A percentile compares a stretch with the other conserved stretches of the same genome.
phyloP scores from a whole-genome alignment of 768 basidiomycete genomes.

The Hygrophoropsis aurantiaca region DNA sequence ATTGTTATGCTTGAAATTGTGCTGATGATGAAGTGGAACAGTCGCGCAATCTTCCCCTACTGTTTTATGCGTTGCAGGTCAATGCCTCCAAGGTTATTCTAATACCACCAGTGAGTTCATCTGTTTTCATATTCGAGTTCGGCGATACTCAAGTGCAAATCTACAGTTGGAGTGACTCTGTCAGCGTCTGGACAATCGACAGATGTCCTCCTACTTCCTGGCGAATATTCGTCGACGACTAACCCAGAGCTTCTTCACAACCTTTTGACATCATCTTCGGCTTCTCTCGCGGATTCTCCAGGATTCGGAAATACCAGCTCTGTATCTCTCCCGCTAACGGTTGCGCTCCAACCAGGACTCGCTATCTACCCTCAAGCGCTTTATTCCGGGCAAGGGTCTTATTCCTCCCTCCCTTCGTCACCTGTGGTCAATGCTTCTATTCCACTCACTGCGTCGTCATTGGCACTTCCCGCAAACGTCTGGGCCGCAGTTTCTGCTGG shows the following conservation, averaged over 20 bases:
- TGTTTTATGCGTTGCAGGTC: slow-evolving; percentile 83
- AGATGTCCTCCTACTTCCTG: slow-evolving; percentile 67
- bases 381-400: slow-evolving; percentile 66
- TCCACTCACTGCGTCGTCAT: slow-evolving; percentile 53
- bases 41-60: slow-evolving; percentile 57
- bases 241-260: slow-evolving; percentile 72
- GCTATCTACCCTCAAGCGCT: slow-evolving; percentile 59
- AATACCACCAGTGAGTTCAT: slow-evolving; percentile 65
- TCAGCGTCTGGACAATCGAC: slow-evolving; percentile 53
- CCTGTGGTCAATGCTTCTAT: slow-evolving; percentile 48
- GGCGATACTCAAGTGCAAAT: background rate
- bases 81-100: slow-evolving; percentile 80
- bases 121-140: no score
- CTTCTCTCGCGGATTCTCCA: slow-evolving; percentile 53
- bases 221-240: slow-evolving; percentile 70
- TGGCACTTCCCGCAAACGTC: slow-evolving; percentile 67
- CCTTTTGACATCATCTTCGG: slow-evolving; percentile 63
- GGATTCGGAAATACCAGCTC: slow-evolving; percentile 64
- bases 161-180: slow-evolving; percentile 67
- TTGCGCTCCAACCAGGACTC: slow-evolving; percentile 66
- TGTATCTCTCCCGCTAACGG: slow-evolving; percentile 63
- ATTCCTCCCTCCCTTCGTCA: slow-evolving; percentile 54
- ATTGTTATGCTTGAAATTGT: no score
- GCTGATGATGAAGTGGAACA: no score
- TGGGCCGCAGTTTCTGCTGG: slow-evolving; percentile 66